Evolutionary conservation across 2,329 filamentous ascomycete species (phyloP).

Genomic region (Ceratocystis alfenasii): DNA sequence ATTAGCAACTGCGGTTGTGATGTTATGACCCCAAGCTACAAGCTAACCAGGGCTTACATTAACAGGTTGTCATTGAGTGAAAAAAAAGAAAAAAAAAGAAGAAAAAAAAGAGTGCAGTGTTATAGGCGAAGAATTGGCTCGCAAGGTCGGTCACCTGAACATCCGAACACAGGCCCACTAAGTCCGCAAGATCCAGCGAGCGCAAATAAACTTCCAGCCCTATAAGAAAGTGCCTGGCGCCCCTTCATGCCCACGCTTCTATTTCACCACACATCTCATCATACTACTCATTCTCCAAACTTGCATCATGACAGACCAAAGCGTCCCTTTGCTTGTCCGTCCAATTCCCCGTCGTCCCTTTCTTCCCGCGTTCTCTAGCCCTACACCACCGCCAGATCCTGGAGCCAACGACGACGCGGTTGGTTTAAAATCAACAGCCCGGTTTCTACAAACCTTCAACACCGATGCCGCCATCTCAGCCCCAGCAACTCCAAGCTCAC

Average conservation of each 20-base stretch:
- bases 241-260: neutral
- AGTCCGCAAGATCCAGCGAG: neutral
- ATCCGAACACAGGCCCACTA: neutral
- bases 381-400: slow-evolving; percentile 34
- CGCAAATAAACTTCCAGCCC: neutral
- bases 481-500: slow-evolving; percentile 28
- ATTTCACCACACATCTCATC: neutral
- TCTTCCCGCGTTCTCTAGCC: slow-evolving; percentile 41
- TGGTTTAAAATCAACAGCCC: slow-evolving; percentile 24
- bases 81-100: neutral
- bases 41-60: slow-evolving; percentile 1
- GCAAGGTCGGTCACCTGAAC: neutral
- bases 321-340: slow-evolving; percentile 46
- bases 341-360: slow-evolving; percentile 64
- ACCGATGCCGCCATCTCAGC: slow-evolving; percentile 30
- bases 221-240: neutral
- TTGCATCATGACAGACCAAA: slow-evolving; percentile 32
- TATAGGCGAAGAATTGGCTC: neutral
- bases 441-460: slow-evolving; percentile 19
- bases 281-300: neutral
- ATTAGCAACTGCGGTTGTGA: neutral
- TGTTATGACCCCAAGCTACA: neutral
- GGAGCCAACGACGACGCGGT: slow-evolving; percentile 28
- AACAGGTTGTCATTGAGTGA: neutral
- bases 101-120: neutral